Conservation (phyloP, 306 rosid genomes). For the Vigna angularis region DNA sequence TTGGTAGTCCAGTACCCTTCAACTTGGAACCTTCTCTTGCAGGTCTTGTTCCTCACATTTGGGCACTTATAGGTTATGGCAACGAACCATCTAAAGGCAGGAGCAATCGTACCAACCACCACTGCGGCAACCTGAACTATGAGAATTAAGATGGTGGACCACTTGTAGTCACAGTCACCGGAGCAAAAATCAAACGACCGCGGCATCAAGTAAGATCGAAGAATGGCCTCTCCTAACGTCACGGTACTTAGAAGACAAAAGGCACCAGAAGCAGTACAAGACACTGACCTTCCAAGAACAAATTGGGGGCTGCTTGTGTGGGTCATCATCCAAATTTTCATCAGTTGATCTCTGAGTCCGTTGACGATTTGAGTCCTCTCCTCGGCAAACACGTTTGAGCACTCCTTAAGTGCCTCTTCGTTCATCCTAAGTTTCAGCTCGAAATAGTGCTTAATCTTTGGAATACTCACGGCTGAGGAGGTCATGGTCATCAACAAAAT, state of each 20-base stretch:
- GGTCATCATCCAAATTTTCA: conserved; percentile 88
- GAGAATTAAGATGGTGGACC: conserved; percentile 75
- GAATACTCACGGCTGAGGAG: conserved; percentile 66
- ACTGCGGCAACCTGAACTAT: conserved; percentile 71
- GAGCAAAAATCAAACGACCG: conserved; percentile 65
- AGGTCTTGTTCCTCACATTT: conserved; percentile 32
- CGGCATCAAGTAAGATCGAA: conserved; percentile 67
- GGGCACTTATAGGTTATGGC: conserved; percentile 72
- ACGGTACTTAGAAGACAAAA: conserved; percentile 72
- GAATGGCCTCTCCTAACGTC: conserved; percentile 64
- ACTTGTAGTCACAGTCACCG: conserved; percentile 76
- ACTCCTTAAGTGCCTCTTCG: conserved; percentile 57
- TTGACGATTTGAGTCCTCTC: conserved; percentile 22
- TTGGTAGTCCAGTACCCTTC: conserved; percentile 75
- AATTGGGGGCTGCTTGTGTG: conserved; percentile 85
- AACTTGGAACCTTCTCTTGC: conserved; percentile 51
- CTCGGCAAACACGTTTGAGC: not conserved
- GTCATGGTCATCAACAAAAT: conserved; percentile 61
- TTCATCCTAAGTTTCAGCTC: conserved; percentile 56
- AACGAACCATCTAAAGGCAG: conserved; percentile 79
- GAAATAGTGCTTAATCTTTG: conserved; percentile 63
- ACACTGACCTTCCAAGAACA: conserved; percentile 87
- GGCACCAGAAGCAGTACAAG: conserved; percentile 86
- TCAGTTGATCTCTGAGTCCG: conserved; percentile 50
- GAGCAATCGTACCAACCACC: conserved; percentile 76